These are phyloP conservation scores for Dactylellina haptotyla DNA, from an alignment of 2,329 filamentous ascomycete genomes.

Conservation along the genomic window DNA sequence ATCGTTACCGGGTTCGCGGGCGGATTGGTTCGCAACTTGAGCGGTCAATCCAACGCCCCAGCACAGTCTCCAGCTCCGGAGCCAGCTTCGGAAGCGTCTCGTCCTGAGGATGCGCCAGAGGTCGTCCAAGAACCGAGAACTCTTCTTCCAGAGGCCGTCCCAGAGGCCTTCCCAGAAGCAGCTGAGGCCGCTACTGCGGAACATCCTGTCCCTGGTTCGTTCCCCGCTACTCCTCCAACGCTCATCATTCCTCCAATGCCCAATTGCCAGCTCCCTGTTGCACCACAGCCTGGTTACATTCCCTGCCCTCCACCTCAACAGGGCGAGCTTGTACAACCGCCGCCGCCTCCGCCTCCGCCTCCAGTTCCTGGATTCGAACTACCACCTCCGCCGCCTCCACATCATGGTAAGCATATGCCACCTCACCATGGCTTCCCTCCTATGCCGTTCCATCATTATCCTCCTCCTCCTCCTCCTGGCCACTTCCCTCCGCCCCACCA, in stretches of 20 bases:
- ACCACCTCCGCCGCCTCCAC: slow-evolving; percentile 51
- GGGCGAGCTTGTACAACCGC: neutral
- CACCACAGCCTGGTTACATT: slow-evolving; percentile 23
- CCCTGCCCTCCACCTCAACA: slow-evolving; percentile 24
- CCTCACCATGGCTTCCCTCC: slow-evolving; percentile 48
- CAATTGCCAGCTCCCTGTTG: slow-evolving; percentile 3
- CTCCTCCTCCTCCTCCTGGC: slow-evolving; percentile 12
- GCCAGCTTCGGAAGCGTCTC: neutral
- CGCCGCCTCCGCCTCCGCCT: slow-evolving; percentile 30
- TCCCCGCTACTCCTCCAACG: slow-evolving; percentile 26
- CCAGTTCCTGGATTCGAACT: too few species aligned
- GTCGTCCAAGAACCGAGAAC: slow-evolving; percentile 22
- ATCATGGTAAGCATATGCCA: slow-evolving; percentile 50
- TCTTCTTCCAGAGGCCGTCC: too few species aligned
- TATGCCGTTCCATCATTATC: slow-evolving; percentile 35
- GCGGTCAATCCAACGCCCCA: slow-evolving; percentile 22
- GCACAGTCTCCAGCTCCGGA: neutral
- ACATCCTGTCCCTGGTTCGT: slow-evolving; percentile 38
- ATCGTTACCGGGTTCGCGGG: slow-evolving; percentile 44
- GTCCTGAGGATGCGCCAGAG: slow-evolving; percentile 33
- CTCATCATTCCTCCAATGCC: neutral
- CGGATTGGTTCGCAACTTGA: slow-evolving; percentile 48
- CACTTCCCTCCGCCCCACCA: slow-evolving; percentile 43
- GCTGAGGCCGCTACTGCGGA: neutral
- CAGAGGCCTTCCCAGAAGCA: neutral